These are phyloP conservation scores for Chaetothyriales sp. DNA, from an alignment of 2,329 filamentous ascomycete genomes.

Conservation along the genomic window DNA sequence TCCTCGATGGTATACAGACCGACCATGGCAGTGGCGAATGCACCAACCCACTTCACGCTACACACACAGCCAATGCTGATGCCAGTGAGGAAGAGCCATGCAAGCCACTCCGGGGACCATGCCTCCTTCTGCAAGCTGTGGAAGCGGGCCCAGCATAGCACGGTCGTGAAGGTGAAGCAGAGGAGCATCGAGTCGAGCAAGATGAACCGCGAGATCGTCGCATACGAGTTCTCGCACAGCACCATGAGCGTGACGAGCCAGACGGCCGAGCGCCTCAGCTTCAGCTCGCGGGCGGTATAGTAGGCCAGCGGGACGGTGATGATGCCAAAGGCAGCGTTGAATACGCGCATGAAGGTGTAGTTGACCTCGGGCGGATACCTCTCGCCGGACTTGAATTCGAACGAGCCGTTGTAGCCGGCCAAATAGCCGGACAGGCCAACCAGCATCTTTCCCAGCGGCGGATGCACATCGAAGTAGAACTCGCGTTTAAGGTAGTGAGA, in stretches of 20 bases:
- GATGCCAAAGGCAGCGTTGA: constrained; percentile 90
- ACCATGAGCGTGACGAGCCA: constrained; percentile 97
- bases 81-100: constrained; percentile 86
- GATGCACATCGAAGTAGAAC: constrained; percentile 97
- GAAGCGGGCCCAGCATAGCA: constrained; percentile 94
- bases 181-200: constrained; percentile 96
- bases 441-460: constrained; percentile 94
- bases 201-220: constrained; percentile 96
- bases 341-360: constrained; percentile 96
- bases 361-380: constrained; percentile 85
- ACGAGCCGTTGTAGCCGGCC: constrained; percentile 95
- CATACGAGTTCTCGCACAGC: constrained; percentile 97
- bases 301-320: constrained; percentile 87
- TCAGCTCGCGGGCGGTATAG: constrained; percentile 81
- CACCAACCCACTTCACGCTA: constrained; percentile 95
- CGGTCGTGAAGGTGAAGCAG: constrained; percentile 95
- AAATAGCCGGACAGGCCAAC: constrained; percentile 92
- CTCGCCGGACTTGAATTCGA: constrained; percentile 98
- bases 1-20: constrained; percentile 93
- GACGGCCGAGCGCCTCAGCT: constrained; percentile 70
- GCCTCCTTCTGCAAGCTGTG: constrained; percentile 73
- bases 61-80: constrained; percentile 94
- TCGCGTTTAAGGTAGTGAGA: constrained; percentile 98
- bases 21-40: constrained; percentile 89
- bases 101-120: constrained; percentile 83